Conservation (phyloP, 139 green algal genomes). For the Auxenochlorella pyrenoidosa region DNA sequence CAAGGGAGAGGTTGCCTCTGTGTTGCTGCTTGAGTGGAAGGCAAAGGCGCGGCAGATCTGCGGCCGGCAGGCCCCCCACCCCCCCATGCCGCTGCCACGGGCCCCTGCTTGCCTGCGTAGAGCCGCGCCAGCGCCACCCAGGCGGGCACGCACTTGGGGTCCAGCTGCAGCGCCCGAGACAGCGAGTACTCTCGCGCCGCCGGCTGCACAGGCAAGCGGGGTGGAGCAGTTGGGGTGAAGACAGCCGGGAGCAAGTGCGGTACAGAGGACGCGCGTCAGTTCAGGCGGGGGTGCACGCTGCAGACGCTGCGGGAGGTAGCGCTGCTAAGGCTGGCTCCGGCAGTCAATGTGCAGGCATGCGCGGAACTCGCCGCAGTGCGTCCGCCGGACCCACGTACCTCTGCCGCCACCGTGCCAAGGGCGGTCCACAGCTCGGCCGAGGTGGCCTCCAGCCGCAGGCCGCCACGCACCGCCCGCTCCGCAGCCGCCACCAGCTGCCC, state of each 20-base stretch:
- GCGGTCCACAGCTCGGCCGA: constrained; percentile 68
- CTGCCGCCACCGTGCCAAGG: constrained; percentile 44
- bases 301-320: too few species aligned
- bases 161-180: constrained; percentile 72
- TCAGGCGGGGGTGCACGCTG: too few species aligned
- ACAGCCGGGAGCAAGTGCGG: background rate
- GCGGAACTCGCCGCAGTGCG: too few species aligned
- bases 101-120: constrained; percentile 58
- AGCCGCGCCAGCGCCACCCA: constrained; percentile 81
- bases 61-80: constrained; percentile 24
- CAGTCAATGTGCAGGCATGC: too few species aligned
- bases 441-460: constrained; percentile 59
- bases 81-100: background rate
- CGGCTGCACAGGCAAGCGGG: background rate
- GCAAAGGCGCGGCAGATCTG: background rate
- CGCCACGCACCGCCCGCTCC: constrained; percentile 43
- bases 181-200: constrained; percentile 71
- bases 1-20: background rate
- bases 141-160: constrained; percentile 60
- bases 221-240: background rate
- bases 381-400: background rate
- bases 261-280: too few species aligned
- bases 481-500: constrained; percentile 14
- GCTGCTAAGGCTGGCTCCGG: too few species aligned
- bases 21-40: background rate